Evolutionary conservation across 139 green algal genomes (phyloP).

Genomic region (Auxenochlorella protothecoides): DNA sequence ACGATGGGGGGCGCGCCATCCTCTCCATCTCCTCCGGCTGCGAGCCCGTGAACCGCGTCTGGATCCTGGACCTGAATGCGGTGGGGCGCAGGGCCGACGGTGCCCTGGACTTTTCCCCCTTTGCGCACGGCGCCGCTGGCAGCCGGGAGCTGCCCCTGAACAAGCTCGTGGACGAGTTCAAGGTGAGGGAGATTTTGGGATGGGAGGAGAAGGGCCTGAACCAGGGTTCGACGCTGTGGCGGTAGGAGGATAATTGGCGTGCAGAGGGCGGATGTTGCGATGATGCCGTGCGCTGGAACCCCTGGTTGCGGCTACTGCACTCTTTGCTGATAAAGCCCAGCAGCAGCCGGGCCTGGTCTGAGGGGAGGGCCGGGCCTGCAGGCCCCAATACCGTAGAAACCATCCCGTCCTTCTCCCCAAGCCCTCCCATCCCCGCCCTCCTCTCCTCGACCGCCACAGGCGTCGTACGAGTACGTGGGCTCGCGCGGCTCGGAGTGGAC

Average conservation of each 20-base stretch:
- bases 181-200: not conserved
- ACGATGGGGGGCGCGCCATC: conserved; percentile 73
- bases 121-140: conserved; percentile 37
- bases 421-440: not conserved
- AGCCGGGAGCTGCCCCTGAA: conserved; percentile 21
- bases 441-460: conserved; percentile 16
- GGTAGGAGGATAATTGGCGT: no score
- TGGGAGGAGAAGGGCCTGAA: not conserved
- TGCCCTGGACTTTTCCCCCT: conserved; percentile 37
- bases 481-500: conserved; percentile 52
- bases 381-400: no score
- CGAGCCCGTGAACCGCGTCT: conserved; percentile 70
- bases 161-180: conserved; percentile 78
- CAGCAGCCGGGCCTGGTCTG: no score
- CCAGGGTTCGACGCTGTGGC: not conserved
- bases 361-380: no score
- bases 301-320: no score
- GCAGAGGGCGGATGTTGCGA: no score
- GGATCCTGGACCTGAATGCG: conserved; percentile 35
- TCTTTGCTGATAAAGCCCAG: no score
- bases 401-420: not conserved
- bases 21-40: conserved; percentile 63
- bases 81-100: conserved; percentile 23
- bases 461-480: conserved; percentile 58
- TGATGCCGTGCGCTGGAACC: no score